Percentiles rank a stretch among this genome's conserved stretches.
Conservation (phyloP, 352 stramenopile genomes). For the Globisporangium spinosum region DNA sequence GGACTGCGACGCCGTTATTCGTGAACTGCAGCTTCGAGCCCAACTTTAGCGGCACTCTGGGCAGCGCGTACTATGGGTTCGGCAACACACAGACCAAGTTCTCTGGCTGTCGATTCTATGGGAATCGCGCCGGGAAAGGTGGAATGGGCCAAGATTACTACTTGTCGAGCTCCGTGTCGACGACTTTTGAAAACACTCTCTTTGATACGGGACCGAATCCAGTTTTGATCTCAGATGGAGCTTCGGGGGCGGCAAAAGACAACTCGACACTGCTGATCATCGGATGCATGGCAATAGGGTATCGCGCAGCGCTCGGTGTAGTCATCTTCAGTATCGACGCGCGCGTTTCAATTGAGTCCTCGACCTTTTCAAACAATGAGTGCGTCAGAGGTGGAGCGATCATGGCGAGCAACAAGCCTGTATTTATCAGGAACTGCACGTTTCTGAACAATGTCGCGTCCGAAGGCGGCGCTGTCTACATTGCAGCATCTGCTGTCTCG, state of each 20-base stretch:
- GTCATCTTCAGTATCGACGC: constrained; percentile 14
- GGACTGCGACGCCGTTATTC: constrained; percentile 13
- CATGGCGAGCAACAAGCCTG: constrained; percentile 3
- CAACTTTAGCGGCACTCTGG: constrained; percentile 16
- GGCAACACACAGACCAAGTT: constrained; percentile 20
- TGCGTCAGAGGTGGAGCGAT: constrained; percentile 16
- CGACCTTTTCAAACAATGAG: constrained; percentile 12
- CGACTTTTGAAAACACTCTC: constrained; percentile 16
- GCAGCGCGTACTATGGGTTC: constrained; percentile 25
- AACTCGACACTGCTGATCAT: constrained; percentile 11
- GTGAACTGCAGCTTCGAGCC: constrained; percentile 21
- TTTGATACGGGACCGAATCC: constrained; percentile 20
- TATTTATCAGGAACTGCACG: constrained; percentile 13
- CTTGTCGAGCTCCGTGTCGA: constrained; percentile 20
- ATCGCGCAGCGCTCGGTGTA: constrained; percentile 9
- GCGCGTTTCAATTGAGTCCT: constrained; percentile 14
- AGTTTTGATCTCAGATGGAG: constrained; percentile 17
- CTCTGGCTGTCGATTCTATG: constrained; percentile 15
- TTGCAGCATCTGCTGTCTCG: neutral
- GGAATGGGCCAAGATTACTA: constrained; percentile 25
- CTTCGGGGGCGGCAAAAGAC: constrained; percentile 15
- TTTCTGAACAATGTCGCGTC: constrained; percentile 17
- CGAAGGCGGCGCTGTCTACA: constrained; percentile 14
- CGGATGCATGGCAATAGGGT: constrained; percentile 4
- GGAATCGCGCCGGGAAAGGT: constrained; percentile 22